Evolutionary conservation across 192 early-diverging fungal species (phyloP), one percentile per base, ranked within the genome.

Genomic region (Mortierella antarctica): DNA sequence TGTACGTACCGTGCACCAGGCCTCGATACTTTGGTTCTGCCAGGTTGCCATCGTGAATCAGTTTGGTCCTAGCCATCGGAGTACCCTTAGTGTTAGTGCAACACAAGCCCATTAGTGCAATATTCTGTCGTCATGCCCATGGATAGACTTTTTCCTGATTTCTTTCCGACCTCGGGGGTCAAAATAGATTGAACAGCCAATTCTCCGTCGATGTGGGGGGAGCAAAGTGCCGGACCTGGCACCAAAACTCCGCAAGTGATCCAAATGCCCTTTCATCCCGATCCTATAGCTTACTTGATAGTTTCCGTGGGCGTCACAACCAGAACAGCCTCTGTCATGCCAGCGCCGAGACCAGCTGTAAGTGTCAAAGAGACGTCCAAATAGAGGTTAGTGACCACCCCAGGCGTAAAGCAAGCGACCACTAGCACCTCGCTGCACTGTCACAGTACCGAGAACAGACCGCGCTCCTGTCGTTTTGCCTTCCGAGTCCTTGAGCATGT

Each of bases 241-340:
- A 31, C 31, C 31, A 31, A 31, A 31, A 31, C 31, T 31, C 31
- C 31, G 31, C 31, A 31, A 31, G 31, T 31, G 3, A 31, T 31
- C 31, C 1, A 31, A 31, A 31, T 31, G 31, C 31, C 31, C 31
- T 31, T 31, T 31, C 31, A 31, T 31, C 31, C 31, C 31, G 31
- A 31, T 31, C 31, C 3, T 31, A 31, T 3, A 31, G 3, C 81
- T 72, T 82, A 92, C 91, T 98, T 98, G 84, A 98, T 95, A 10
- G 95, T 95, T 75, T 98, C 97, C 8, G 93, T 92, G 7, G 93
- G 95, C 10, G 97, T 96, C 1, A 98, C 96, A 21, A 95, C 96
- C 4, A 93, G 65, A 15, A 89, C 86, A 1, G 95, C 97, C 74
- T 98, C 97, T 13, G 91, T 88, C 76, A 96, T 89, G 8, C 97